phyloP scores from a whole-genome alignment of 2,329 filamentous ascomycete species.

The Fusarium sp. region DNA sequence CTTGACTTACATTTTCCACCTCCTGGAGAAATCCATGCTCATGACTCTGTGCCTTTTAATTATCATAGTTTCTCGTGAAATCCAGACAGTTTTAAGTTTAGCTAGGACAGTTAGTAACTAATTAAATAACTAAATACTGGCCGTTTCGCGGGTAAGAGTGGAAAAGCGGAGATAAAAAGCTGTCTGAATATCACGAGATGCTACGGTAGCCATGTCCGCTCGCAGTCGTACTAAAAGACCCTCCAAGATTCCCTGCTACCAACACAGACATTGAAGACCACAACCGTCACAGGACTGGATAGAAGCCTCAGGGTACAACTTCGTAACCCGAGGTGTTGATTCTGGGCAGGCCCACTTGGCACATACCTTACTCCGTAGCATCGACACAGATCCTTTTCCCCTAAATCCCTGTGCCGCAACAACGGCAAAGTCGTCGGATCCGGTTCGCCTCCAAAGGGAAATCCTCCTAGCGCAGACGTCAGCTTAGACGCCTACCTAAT shows the following conservation, averaged over 20 bases:
- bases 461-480: not conserved
- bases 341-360: no score
- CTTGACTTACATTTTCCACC: not conserved
- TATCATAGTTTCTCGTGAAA: no score
- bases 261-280: not conserved
- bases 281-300: not conserved
- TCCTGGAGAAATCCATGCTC: not conserved
- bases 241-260: not conserved
- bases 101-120: no score
- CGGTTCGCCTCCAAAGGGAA: constrained; percentile 1
- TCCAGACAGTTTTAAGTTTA: no score
- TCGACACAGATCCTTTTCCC: no score
- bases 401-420: no score
- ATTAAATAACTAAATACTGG: no score
- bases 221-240: not conserved
- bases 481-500: not conserved
- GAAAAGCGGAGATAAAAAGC: no score
- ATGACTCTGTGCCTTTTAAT: not conserved
- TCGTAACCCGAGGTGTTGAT: not conserved
- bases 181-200: no score
- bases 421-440: not conserved
- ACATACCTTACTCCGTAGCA: no score
- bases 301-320: not conserved
- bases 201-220: not conserved
- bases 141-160: no score